Percentiles rank a stretch among this genome's conserved stretches.
Evolutionary conservation across 345 rosid genomes (phyloP).

Genomic region (Aethionema arabicum): DNA sequence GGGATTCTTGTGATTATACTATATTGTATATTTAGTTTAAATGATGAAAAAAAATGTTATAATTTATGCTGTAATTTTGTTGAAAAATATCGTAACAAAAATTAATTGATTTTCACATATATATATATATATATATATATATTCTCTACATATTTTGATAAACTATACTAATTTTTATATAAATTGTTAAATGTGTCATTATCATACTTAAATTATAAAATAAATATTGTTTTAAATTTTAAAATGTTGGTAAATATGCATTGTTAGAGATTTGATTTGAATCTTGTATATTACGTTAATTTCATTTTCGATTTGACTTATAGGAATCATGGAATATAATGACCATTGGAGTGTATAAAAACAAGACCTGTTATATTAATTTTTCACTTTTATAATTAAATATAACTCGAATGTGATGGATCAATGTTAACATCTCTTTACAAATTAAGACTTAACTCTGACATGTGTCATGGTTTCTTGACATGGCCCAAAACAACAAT

Average conservation of each 20-base stretch:
- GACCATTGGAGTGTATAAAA: conserved; percentile 18
- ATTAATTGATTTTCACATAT: no score
- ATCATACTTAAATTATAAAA: conserved; percentile 7
- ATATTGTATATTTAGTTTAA: no score
- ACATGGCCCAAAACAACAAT: background rate
- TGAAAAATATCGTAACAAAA: no score
- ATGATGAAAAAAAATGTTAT: no score
- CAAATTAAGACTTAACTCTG: conserved; percentile 9
- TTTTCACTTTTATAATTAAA: background rate
- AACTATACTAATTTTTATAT: background rate
- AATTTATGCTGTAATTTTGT: no score
- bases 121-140: no score
- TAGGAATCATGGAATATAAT: conserved; percentile 10
- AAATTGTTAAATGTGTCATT: conserved; percentile 21
- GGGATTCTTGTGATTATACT: background rate
- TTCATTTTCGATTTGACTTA: conserved; percentile 29
- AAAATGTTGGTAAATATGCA: conserved; percentile 34
- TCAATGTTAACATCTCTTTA: conserved; percentile 22
- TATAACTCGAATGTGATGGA: conserved; percentile 25
- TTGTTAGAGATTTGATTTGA: conserved; percentile 13
- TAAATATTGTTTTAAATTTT: background rate
- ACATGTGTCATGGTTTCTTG: conserved; percentile 28
- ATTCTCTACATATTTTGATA: no score
- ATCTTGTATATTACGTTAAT: conserved; percentile 26
- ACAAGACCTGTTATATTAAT: conserved; percentile 13